Conservation (phyloP, 345 rosid genomes). For the Salix koriyanagi region DNA sequence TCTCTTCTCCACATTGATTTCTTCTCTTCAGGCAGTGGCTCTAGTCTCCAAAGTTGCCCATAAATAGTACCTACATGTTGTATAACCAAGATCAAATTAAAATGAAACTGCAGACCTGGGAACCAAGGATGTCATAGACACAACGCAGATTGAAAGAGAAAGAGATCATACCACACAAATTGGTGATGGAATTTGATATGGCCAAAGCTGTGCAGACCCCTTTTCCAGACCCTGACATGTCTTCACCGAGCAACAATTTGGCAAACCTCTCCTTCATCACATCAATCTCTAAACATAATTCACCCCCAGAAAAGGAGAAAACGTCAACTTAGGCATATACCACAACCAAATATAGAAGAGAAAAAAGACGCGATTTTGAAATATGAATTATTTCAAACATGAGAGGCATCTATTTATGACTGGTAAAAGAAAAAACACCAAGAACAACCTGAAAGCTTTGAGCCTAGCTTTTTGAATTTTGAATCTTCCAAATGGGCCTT, state of each 20-base stretch:
- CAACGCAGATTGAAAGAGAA: neutral
- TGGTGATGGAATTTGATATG: constrained; percentile 88
- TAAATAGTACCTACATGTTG: constrained; percentile 63
- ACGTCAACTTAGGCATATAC: neutral
- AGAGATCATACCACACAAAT: constrained; percentile 75
- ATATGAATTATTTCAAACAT: neutral
- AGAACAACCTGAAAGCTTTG: constrained; percentile 54
- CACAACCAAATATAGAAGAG: neutral
- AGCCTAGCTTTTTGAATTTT: constrained; percentile 28
- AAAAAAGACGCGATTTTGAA: constrained; percentile 3
- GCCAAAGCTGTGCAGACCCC: constrained; percentile 95
- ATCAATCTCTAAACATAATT: constrained; percentile 56
- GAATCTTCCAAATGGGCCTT: constrained; percentile 29
- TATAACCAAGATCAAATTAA: neutral
- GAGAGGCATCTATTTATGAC: neutral
- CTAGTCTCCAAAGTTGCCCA: constrained; percentile 97
- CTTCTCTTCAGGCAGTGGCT: constrained; percentile 74
- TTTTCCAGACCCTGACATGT: constrained; percentile 97
- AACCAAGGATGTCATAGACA: neutral
- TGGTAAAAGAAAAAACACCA: neutral
- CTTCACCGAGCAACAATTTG: constrained; percentile 92
- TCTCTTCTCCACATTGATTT: constrained; percentile 96
- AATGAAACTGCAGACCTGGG: constrained; percentile 1
- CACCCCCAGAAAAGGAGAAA: neutral
- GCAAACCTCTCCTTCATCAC: constrained; percentile 97